phyloP scores from a whole-genome alignment of 768 basidiomycete species.

The Tricholoma saponaceum region DNA sequence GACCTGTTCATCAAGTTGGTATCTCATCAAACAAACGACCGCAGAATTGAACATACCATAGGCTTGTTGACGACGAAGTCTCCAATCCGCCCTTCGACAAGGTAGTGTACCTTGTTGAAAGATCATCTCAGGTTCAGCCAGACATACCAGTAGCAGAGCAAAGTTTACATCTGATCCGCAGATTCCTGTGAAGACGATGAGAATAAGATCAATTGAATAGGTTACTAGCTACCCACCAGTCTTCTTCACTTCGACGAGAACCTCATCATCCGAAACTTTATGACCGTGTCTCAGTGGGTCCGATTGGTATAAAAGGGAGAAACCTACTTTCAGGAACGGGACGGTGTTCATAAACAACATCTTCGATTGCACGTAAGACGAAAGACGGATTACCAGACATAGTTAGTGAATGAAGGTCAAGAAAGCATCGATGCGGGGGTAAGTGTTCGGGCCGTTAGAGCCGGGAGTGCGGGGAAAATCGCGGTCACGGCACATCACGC shows the following conservation, averaged over 20 bases:
- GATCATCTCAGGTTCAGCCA: slow-evolving; percentile 6
- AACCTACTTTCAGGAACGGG: slow-evolving; percentile 68
- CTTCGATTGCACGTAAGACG: slow-evolving; percentile 64
- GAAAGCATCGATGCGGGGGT: not conserved
- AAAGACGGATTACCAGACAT: slow-evolving; percentile 81
- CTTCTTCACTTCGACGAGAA: slow-evolving; percentile 88
- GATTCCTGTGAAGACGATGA: slow-evolving; percentile 51
- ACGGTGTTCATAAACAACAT: slow-evolving; percentile 68
- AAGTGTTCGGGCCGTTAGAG: too few species aligned
- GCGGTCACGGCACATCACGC: too few species aligned
- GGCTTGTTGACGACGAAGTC: slow-evolving; percentile 78
- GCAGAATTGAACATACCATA: slow-evolving; percentile 51
- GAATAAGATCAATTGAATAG: slow-evolving; percentile 2
- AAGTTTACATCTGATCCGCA: slow-evolving; percentile 80
- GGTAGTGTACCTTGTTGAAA: slow-evolving; percentile 62
- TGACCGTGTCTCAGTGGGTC: not conserved
- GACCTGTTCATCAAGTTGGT: slow-evolving; percentile 71
- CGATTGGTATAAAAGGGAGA: not conserved
- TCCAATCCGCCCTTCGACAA: slow-evolving; percentile 73
- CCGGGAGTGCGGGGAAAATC: too few species aligned
- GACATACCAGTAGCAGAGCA: slow-evolving; percentile 6
- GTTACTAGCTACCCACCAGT: slow-evolving; percentile 52
- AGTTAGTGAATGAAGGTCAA: slow-evolving; percentile 3
- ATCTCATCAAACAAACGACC: not conserved
- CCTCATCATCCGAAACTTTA: slow-evolving; percentile 67